These are phyloP conservation scores for Backusella westeae DNA, from an alignment of 192 early-diverging fungal species.

Conservation along the genomic window DNA sequence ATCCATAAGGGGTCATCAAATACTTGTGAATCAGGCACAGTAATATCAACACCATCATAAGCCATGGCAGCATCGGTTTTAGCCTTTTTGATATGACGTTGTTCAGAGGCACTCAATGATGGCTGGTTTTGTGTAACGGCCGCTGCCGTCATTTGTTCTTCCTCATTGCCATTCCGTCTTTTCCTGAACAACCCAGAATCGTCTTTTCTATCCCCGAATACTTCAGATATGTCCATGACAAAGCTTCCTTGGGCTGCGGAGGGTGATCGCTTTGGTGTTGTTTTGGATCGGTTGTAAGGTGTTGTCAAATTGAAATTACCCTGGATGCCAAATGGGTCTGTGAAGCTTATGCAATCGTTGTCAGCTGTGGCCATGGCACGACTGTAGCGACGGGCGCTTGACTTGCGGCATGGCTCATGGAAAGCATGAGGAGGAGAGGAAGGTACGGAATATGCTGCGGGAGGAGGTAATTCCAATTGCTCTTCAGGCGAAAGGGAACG, in stretches of 20 bases:
- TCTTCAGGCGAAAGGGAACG: not conserved
- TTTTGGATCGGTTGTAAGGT: slow-evolving; percentile 6
- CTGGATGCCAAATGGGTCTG: not conserved
- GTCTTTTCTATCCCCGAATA: not conserved
- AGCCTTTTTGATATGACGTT: slow-evolving; percentile 7
- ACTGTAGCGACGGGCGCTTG: not conserved
- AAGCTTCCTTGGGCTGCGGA: not conserved
- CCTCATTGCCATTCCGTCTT: slow-evolving; percentile 10
- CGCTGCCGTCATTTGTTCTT: slow-evolving; percentile 11
- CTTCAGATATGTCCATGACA: slow-evolving; percentile 6
- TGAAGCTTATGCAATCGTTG: not conserved
- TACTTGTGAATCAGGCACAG: slow-evolving; percentile 6
- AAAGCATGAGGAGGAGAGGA: not conserved
- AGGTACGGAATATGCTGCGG: not conserved
- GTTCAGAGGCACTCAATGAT: not conserved
- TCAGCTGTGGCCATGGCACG: slow-evolving; percentile 6
- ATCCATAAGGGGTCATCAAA: slow-evolving; percentile 17
- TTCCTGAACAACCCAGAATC: slow-evolving; percentile 10
- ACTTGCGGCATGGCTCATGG: slow-evolving; percentile 10
- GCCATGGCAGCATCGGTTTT: slow-evolving; percentile 12
- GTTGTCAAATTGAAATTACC: slow-evolving; percentile 2
- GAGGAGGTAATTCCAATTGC: slow-evolving; percentile 10
- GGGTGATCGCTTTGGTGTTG: not conserved
- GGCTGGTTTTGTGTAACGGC: slow-evolving; percentile 7
- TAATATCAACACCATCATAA: slow-evolving; percentile 26